Base-by-base conservation (phyloP, 2,329 filamentous ascomycete genomes). In the Colletotrichum filicis region DNA sequence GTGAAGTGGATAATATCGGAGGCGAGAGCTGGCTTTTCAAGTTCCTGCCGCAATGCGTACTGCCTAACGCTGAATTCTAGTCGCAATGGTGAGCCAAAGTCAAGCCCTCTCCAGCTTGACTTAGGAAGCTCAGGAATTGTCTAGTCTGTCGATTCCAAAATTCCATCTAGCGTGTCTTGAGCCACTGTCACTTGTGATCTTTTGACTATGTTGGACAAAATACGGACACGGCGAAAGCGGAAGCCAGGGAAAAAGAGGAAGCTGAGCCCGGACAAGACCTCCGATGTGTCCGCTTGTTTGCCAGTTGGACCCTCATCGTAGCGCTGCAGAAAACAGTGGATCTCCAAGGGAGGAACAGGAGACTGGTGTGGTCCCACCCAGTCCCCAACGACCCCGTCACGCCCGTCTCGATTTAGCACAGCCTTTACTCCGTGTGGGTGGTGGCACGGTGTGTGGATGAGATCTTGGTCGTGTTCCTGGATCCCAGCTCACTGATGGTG, bases 341-440 rank as follows among this genome's bases (percentile, higher is more conserved):
- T 4, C 22, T 35, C 52, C 11, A 22, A 59, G 35, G 56, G 30
- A 28, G 63, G 53, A 64, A 52, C 16, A 59, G 46, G 65, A 63
- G 49, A 60, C 60, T 35, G 55, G 58, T 35, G 37, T 32, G 55
- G 60, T 24, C 35, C 61, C 26, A 52, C 60, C 55, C 42, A 22
- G 46, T 22, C 53, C 59, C 22, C 66, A 73, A 57, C 66, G 60
- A 49, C 28, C 26, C 32, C 32, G 32, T 12, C 32, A 35, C 32
- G 32, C 11, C 32, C 53, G 53, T 70, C 66, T 73, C 66, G 66
- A 69, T 69, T 69, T 72, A 69, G 69, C 53, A 69, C 42, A 60
- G 58, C 66, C 69, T 37, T 61, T 68, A 53, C 69, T 68, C 49
- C 66, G 66, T 64, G 66, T 73, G 59, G 42, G 66, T 59, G 59